Evolutionary conservation across 2,329 filamentous ascomycete genomes (phyloP).

Genomic region (Aspergillus piperis): DNA sequence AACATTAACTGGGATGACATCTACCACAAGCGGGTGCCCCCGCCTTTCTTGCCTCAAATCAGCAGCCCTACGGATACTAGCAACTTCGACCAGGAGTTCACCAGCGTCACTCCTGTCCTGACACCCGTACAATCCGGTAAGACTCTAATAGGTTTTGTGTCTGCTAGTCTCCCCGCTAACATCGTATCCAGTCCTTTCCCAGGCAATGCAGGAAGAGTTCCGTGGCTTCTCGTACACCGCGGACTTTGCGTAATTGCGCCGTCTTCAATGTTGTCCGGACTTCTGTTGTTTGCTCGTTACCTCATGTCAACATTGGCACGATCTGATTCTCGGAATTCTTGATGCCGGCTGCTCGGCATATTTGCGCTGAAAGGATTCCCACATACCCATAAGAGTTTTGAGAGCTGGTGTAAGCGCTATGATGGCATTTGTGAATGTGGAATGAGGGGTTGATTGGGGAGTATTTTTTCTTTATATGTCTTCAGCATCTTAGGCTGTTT

Average conservation of each 20-base stretch:
- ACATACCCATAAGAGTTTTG: constrained; percentile 34
- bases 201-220: constrained; percentile 99
- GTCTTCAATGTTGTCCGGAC: constrained; percentile 2
- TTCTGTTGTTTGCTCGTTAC: constrained; percentile 17
- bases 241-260: constrained; percentile 69
- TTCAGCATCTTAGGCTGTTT: constrained; percentile 15
- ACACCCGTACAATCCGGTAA: constrained; percentile 96
- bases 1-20: constrained; percentile 99
- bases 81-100: constrained; percentile 99
- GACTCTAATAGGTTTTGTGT: constrained; percentile 30
- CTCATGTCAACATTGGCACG: constrained; percentile 19
- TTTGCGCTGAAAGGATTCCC: constrained; percentile 25
- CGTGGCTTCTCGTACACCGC: constrained; percentile 96
- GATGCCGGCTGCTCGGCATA: constrained; percentile 22
- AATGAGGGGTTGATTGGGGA: constrained; percentile 20
- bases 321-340: constrained; percentile 21
- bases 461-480: constrained; percentile 14
- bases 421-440: constrained; percentile 20
- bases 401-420: constrained; percentile 20
- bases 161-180: constrained; percentile 11
- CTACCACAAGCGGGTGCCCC: constrained; percentile 87
- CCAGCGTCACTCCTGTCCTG: constrained; percentile 93
- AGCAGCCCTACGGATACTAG: constrained; percentile 96
- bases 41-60: constrained; percentile 87
- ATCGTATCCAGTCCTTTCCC: constrained; percentile 72